These are phyloP conservation scores for Fusarium nelsonii DNA, from an alignment of 2,329 filamentous ascomycete genomes.

Conservation along the genomic window DNA sequence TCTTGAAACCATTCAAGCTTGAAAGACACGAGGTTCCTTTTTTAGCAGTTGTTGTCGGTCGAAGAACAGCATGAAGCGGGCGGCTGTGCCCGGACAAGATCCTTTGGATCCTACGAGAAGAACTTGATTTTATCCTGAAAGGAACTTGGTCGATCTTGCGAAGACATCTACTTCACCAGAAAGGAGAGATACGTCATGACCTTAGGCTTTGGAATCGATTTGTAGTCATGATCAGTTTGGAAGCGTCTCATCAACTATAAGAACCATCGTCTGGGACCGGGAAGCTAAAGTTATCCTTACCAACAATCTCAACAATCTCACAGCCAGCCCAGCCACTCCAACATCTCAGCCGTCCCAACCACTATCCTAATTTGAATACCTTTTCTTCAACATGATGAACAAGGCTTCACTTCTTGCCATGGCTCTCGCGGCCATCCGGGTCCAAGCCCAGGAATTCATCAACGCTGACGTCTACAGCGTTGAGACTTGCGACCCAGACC, in stretches of 20 bases:
- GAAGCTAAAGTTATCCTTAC: background rate
- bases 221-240: rapidly evolving
- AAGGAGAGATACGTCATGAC: background rate
- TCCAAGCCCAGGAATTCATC: conserved; percentile 5
- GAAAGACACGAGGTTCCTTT: background rate
- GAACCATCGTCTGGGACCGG: too few relatives aligned
- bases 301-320: background rate
- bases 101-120: background rate
- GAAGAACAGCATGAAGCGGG: background rate
- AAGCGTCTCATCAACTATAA: background rate
- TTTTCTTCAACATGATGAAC: conserved; percentile 1
- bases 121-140: background rate
- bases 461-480: background rate
- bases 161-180: background rate
- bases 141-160: background rate
- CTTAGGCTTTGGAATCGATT: background rate
- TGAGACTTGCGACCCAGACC: conserved; percentile 1
- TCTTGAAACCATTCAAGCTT: background rate
- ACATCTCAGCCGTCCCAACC: rapidly evolving
- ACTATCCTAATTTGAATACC: background rate
- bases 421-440: background rate
- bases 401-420: background rate
- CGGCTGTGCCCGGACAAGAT: background rate
- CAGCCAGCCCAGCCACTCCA: too few relatives aligned
- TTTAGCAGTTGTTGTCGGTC: background rate